phyloP scores from a whole-genome alignment of 352 stramenopile species.

The Phytophthora sojae region DNA sequence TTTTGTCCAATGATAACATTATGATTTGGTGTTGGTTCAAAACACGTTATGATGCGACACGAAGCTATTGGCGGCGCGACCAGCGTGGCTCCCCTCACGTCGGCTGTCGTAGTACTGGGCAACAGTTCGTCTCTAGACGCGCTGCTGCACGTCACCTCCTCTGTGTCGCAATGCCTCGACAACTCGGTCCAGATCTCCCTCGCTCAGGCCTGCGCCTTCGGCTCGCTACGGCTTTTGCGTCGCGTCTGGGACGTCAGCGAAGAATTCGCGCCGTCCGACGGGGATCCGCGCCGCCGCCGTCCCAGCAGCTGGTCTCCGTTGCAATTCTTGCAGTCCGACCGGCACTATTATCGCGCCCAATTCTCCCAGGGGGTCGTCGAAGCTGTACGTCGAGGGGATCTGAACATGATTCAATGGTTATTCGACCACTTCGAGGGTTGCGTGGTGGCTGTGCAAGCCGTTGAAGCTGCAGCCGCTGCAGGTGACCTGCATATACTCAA shows the following conservation, averaged over 20 bases:
- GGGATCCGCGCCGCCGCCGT: not conserved
- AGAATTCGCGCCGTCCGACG: conserved; percentile 5
- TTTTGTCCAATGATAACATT: no score
- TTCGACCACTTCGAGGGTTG: conserved; percentile 35
- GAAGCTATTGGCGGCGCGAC: not conserved
- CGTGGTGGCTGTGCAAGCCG: conserved; percentile 12
- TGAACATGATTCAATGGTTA: conserved; percentile 31
- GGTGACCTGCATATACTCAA: conserved; percentile 20
- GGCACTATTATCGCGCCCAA: conserved; percentile 27
- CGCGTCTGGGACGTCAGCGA: conserved; percentile 31
- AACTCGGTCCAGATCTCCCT: conserved; percentile 26
- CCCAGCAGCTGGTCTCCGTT: conserved; percentile 20
- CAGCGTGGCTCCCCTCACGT: conserved; percentile 11
- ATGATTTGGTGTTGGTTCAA: no score
- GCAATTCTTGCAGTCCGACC: conserved; percentile 24
- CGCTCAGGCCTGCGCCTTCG: conserved; percentile 19
- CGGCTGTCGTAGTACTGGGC: conserved; percentile 21
- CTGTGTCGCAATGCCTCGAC: conserved; percentile 37
- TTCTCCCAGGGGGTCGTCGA: conserved; percentile 32
- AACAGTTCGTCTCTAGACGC: conserved; percentile 15
- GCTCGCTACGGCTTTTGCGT: conserved; percentile 24
- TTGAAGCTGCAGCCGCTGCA: conserved; percentile 31
- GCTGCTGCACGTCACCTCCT: conserved; percentile 27
- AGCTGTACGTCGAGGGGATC: conserved; percentile 22
- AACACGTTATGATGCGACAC: no score